These are phyloP conservation scores for Dactylorhiza incarnata DNA, from an alignment of 106 monocot genomes.

Conservation along the genomic window DNA sequence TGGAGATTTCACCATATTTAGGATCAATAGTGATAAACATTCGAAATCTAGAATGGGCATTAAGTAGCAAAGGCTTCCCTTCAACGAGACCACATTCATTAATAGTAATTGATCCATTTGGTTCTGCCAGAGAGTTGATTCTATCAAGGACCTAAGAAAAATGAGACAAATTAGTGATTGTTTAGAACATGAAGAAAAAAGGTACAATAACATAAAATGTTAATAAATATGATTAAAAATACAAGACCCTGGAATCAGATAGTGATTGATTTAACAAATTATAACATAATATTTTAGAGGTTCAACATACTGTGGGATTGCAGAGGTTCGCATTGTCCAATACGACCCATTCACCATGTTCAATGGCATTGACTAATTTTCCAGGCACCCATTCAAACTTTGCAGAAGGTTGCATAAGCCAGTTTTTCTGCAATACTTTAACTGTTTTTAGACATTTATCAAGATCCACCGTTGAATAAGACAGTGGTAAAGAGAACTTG, in stretches of 20 bases:
- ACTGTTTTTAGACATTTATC: constrained; percentile 34
- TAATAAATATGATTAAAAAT: background rate
- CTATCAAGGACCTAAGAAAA: constrained; percentile 80
- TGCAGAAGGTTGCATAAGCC: constrained; percentile 22
- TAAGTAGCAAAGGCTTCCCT: constrained; percentile 61
- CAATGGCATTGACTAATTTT: constrained; percentile 71
- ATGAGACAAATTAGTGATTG: background rate
- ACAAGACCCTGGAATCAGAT: background rate
- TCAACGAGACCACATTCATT: constrained; percentile 93
- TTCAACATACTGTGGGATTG: constrained; percentile 70
- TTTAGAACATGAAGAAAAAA: background rate
- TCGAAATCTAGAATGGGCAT: constrained; percentile 67
- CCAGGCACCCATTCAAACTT: constrained; percentile 94
- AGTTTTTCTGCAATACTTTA: constrained; percentile 32
- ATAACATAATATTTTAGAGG: too few relatives aligned
- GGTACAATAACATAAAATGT: background rate
- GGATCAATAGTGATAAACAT: constrained; percentile 93
- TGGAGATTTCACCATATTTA: constrained; percentile 82
- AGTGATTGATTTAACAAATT: background rate
- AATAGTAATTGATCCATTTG: constrained; percentile 56
- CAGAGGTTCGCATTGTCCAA: constrained; percentile 99
- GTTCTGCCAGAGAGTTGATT: constrained; percentile 89
- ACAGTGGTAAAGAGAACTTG: constrained; percentile 44
- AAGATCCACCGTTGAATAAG: constrained; percentile 49
- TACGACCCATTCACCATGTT: constrained; percentile 83